Evolutionary conservation across 179 eudicot species (phyloP).

Genomic region (Sideroxylon spinosum): DNA sequence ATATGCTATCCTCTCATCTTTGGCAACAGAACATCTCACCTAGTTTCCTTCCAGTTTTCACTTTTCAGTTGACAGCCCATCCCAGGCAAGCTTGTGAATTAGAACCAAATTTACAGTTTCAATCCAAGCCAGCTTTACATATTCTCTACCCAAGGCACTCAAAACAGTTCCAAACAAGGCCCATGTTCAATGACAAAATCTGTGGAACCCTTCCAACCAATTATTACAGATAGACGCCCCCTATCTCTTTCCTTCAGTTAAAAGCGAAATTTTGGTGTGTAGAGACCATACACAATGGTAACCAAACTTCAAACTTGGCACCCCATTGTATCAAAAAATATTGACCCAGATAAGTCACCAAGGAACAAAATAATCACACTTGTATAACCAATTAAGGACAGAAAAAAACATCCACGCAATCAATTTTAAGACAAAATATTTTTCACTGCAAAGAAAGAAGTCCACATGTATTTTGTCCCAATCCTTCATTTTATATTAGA

Average conservation of each 20-base stretch:
- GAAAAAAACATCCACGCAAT: too few relatives aligned
- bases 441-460: too few relatives aligned
- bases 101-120: not conserved
- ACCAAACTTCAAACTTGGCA: not conserved
- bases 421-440: too few relatives aligned
- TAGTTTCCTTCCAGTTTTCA: not conserved
- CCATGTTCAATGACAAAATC: too few relatives aligned
- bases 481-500: too few relatives aligned
- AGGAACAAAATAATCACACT: not conserved
- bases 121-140: not conserved
- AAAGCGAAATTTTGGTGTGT: not conserved
- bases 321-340: not conserved
- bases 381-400: too few relatives aligned
- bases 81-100: not conserved
- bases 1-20: too few relatives aligned
- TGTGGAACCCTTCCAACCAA: not conserved
- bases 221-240: not conserved
- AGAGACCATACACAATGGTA: not conserved
- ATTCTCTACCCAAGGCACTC: not conserved
- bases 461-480: too few relatives aligned
- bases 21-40: not conserved
- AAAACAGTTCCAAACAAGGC: too few relatives aligned
- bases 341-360: not conserved
- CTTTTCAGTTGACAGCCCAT: not conserved
- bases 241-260: not conserved